Evolutionary conservation across 2,329 filamentous ascomycete genomes (phyloP).

Genomic region (Dothistroma septosporum): DNA sequence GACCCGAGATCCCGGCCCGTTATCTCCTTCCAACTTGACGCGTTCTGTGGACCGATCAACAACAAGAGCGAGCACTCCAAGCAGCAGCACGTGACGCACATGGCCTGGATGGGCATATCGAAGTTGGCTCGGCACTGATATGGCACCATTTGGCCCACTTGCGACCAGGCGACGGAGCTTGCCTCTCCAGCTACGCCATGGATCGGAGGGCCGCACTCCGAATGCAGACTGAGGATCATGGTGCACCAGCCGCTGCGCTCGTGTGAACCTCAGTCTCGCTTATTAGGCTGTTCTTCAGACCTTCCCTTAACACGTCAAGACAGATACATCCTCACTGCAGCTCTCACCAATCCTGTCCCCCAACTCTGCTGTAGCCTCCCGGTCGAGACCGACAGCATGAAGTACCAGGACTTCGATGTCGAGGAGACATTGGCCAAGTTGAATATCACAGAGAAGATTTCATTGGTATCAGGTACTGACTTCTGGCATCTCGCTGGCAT

Average conservation of each 20-base stretch:
- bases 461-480: constrained; percentile 44
- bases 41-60: background rate
- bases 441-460: constrained; percentile 31
- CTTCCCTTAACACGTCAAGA: background rate
- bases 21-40: background rate
- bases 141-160: background rate
- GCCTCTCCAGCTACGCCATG: background rate
- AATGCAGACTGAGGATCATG: background rate
- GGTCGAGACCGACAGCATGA: background rate
- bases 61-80: background rate
- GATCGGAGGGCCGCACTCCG: background rate
- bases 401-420: constrained; percentile 30
- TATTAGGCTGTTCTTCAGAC: background rate
- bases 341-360: background rate
- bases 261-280: background rate
- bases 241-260: background rate
- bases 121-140: background rate
- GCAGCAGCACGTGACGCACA: background rate
- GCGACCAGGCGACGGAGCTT: background rate
- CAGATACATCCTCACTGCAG: background rate
- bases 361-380: too few relatives aligned
- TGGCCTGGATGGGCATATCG: background rate
- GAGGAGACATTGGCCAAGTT: constrained; percentile 30
- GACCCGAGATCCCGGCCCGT: background rate
- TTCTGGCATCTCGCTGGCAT: constrained; percentile 66